Evolutionary conservation across 1,139 yeast genomes (phyloP), one percentile per base, ranked within the genome.

Genomic region (Debaryomyces coudertii): DNA sequence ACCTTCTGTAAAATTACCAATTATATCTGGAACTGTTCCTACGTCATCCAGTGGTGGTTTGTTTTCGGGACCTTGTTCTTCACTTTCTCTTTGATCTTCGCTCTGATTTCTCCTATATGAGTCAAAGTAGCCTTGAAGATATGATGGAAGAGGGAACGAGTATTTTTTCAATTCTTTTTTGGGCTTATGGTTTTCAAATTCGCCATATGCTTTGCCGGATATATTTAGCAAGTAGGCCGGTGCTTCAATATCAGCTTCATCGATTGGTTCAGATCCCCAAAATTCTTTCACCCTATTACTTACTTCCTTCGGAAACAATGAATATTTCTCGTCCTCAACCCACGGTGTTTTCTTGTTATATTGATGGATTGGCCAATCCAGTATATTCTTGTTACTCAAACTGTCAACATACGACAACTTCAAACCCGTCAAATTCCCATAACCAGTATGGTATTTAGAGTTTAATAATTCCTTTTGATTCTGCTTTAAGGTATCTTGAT

Each of bases 391-490:
- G 8, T 78, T 77, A 4, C 66, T 56, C 3, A 73, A 14, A 28
- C 71, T 74, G 60, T 87, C 93, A 7, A 69, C 65, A 55, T 85
- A 87, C 42, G 86, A 82, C 47, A 83, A 65, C 57, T 71, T 74
- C 51, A 85, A 79, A 7, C 96, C 96, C 0, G 95, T 87, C 8
- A 89, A 62, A 55, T 87, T 85, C 0, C 87, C 87, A 60, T 85
- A 85, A 7, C 90, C 90, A 3, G 65, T 52, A 14, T 59, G 49
- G 60, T 77, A 83, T 2, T 76, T 70, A 33, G 80, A 68, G 30
- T 70, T 64, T 12, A 54, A 52, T 35, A 85, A 63, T 9, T 65
- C 62, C 2, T 62, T 54, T 8, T 62, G 62, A 22, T 70, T 66
- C 14, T 58, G 53, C 20, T 57, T 56, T 7, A 77, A 58, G 41